Base-by-base conservation (phyloP, 2,329 filamentous ascomycete genomes). In the Coniochaeta sp. region DNA sequence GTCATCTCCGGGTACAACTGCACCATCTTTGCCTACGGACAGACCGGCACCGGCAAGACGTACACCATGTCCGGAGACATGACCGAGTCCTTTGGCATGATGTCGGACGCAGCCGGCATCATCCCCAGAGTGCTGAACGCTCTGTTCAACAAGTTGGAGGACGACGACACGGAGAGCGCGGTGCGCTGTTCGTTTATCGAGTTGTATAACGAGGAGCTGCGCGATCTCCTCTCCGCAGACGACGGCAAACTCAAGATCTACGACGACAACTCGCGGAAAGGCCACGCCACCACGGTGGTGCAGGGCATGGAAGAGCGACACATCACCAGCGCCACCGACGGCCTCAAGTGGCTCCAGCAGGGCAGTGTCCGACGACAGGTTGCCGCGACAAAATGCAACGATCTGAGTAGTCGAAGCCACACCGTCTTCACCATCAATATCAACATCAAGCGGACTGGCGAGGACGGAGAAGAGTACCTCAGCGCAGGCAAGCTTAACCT, bases 21-120 rank as follows among this genome's bases (percentile, higher is more conserved):
- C 76, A 99, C 95, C 5, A 96, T 99, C 62, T 99, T 99, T 69
- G 95, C 95, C 36, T 99, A 99, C 72, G 95, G 95, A 28, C 95
- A 99, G 73, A 99, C 95, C 0, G 95, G 95, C 52, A 99, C 95
- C 0, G 95, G 95, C 67, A 99, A 99, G 74, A 99, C 95, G 16
- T 99, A 99, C 74, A 99, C 95, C 26, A 99, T 99, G 95, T 96
- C 93, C 0, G 95, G 95, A 59, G 93, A 99, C 73, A 97, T 99
- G 86, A 90, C 84, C 16, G 90, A 97, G 67, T 91, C 86, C 0
- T 75, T 92, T 40, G 91, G 93, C 1, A 86, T 96, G 62, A 81
- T 96, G 16, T 93, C 93, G 1, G 95, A 98, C 70, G 89, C 87
- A 42, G 95, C 96, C 30, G 95, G 95, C 67, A 98, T 99, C 67